Conservation (phyloP, 768 basidiomycete genomes). For the Lentinula raphanica region DNA sequence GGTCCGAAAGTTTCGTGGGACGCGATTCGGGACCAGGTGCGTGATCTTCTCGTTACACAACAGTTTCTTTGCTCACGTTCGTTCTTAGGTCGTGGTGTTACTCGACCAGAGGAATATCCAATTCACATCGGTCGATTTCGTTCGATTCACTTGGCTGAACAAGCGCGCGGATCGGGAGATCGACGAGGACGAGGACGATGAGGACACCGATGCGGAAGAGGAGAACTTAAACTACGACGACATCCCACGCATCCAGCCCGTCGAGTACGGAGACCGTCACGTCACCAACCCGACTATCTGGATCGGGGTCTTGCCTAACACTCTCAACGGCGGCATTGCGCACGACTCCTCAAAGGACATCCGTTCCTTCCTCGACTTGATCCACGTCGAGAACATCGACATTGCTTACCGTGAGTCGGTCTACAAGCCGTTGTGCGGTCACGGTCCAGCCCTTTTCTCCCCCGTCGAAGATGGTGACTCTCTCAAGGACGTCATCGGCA, state of each 20-base stretch:
- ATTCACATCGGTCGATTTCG: conserved; percentile 15
- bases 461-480: conserved; percentile 23
- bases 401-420: conserved; percentile 23
- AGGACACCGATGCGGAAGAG: not conserved
- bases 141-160: conserved; percentile 15
- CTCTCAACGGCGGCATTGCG: conserved; percentile 17
- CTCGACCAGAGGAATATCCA: conserved; percentile 16
- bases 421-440: conserved; percentile 3
- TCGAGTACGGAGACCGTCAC: not conserved
- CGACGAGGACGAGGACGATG: not conserved
- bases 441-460: conserved; percentile 25
- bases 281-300: conserved; percentile 22
- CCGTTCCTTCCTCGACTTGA: conserved; percentile 21
- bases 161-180: conserved; percentile 11
- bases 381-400: conserved; percentile 23
- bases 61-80: conserved; percentile 19
- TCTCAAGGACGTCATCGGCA: conserved; percentile 29
- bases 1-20: conserved; percentile 17
- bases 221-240: not conserved
- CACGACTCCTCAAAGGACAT: conserved; percentile 19
- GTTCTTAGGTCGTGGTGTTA: conserved; percentile 17
- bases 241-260: not conserved
- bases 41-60: conserved; percentile 19
- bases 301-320: conserved; percentile 23
- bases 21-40: conserved; percentile 17